Conservation (phyloP, 106 monocot species). For the Dioscorea dumetorum region DNA sequence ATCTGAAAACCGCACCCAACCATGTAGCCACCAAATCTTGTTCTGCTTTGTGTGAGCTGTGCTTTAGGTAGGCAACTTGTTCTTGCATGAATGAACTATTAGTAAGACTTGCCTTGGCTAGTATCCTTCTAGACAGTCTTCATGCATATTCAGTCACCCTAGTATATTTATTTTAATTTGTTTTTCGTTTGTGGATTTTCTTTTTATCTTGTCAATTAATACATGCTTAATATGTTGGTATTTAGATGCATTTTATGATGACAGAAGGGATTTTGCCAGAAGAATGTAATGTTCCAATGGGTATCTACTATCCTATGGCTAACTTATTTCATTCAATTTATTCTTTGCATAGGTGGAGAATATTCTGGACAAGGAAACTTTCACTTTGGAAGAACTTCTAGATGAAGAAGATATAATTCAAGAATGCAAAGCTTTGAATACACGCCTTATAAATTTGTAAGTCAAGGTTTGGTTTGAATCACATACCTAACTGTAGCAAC, state of each 20-base stretch:
- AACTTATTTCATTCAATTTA: not conserved
- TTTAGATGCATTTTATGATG: not conserved
- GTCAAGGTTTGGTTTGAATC: not conserved
- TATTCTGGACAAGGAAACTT: slow-evolving; percentile 77
- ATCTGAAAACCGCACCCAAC: too few species aligned
- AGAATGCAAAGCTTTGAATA: slow-evolving; percentile 86
- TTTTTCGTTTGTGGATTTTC: not conserved
- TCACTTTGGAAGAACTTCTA: slow-evolving; percentile 75
- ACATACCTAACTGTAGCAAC: too few species aligned
- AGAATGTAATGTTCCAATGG: not conserved
- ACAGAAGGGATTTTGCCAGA: not conserved
- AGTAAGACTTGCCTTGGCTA: too few species aligned
- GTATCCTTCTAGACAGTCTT: not conserved
- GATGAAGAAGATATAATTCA: slow-evolving; percentile 92
- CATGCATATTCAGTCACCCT: not conserved
- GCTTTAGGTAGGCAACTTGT: too few species aligned
- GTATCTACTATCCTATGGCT: not conserved
- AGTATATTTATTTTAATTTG: not conserved
- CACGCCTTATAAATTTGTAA: slow-evolving; percentile 93
- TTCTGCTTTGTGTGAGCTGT: too few species aligned
- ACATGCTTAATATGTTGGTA: not conserved
- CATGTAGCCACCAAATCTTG: too few species aligned
- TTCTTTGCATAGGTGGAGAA: slow-evolving; percentile 53
- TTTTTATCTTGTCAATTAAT: not conserved
- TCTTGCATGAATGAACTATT: too few species aligned